Base-by-base conservation (phyloP, 148 eudicot genomes). In the Vaccinium macrocarpon region DNA sequence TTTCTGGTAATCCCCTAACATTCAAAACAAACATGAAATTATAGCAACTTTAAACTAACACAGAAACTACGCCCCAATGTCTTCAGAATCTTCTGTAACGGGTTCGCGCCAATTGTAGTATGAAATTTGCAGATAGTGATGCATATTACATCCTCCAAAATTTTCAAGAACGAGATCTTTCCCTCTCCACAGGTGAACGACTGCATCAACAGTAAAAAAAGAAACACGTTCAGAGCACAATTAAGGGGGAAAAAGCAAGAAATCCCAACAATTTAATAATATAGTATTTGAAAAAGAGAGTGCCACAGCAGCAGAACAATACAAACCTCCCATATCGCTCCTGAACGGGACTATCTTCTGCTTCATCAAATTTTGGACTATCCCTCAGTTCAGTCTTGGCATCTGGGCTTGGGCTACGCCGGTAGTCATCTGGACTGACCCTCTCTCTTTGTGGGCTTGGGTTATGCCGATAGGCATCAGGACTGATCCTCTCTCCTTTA, bases 311-410 rank as follows among this genome's bases (percentile, higher is more conserved):
- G 19, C 48, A 23, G 19, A 56, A 56, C 56, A 79, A 74, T 53
- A 71, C 88, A 66, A 64, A 94, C 96, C 93, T 92, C 38, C 78
- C 82, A 81, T 88, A 87, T 85, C 89, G 84, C 73, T 87, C 92
- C 42, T 90, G 87, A 2, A 52, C 68, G 83, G 91, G 88, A 85
- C 93, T 90, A 76, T 86, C 93, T 18, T 82, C 89, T 83, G 85
- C 93, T 82, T 88, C 89, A 56, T 88, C 89, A 50, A 78, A 86
- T 21, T 83, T 84, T 9, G 91, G 91, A 64, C 92, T 83, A 42
- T 89, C 91, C 83, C 84, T 82, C 61, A 16, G 49, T 46, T 51
- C 91, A 55, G 86, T 83, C 85, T 88, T 89, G 68, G 82, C 38
- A 57, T 61, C 80, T 6, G 91, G 92, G 80, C 93, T 92, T 53